Conservation (phyloP, 345 rosid species). For the Salix caprea region DNA sequence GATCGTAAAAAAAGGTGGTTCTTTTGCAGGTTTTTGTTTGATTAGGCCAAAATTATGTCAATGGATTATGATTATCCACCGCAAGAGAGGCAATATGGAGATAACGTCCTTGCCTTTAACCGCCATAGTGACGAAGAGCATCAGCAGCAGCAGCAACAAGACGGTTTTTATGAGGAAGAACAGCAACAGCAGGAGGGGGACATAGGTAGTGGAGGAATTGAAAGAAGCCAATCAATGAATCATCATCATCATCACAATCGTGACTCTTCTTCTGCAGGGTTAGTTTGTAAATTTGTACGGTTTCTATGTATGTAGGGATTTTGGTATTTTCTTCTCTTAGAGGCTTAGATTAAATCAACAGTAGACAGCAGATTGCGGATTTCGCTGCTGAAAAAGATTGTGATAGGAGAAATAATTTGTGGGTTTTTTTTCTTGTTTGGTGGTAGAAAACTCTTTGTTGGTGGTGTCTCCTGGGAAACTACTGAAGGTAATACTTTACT, state of each 20-base stretch:
- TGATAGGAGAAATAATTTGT: conserved; percentile 6
- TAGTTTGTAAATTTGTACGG: conserved; percentile 13
- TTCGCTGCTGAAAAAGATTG: not conserved
- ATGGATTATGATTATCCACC: conserved; percentile 20
- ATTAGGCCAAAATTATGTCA: not conserved
- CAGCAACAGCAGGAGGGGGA: conserved; percentile 2
- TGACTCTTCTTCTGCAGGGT: conserved; percentile 24
- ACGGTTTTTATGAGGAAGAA: not conserved
- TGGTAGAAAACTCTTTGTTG: conserved; percentile 35
- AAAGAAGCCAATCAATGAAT: conserved; percentile 1
- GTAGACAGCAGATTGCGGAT: not conserved
- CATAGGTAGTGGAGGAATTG: not conserved
- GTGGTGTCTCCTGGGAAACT: conserved; percentile 34
- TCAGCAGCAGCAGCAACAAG: not conserved
- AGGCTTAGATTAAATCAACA: not conserved
- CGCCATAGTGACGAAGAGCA: conserved; percentile 3
- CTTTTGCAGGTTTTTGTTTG: not conserved
- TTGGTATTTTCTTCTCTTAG: not conserved
- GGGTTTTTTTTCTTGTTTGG: conserved; percentile 7
- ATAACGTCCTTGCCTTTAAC: conserved; percentile 2
- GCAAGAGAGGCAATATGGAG: conserved; percentile 2
- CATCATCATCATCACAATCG: not conserved
- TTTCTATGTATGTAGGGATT: not conserved
- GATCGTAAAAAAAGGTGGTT: not conserved
- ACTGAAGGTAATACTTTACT: conserved; percentile 17